Evolutionary conservation across 495 filamentous ascomycete genomes (phyloP).

Genomic region (Mytilinidion resinicola): DNA sequence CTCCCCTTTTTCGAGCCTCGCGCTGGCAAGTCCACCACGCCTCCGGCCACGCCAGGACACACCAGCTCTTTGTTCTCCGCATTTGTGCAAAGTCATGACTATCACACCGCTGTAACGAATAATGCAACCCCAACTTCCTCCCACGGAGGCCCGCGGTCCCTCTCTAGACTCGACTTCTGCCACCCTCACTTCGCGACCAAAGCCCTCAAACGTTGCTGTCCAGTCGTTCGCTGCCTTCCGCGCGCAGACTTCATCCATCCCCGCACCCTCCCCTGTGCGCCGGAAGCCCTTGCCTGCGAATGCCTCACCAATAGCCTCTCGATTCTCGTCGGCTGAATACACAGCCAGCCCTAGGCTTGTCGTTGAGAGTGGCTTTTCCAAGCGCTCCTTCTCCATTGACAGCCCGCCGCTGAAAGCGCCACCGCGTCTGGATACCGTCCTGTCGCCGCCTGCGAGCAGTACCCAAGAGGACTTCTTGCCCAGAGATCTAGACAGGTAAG

Average conservation of each 20-base stretch:
- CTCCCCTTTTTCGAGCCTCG: constrained; percentile 20
- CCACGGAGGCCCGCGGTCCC: constrained; percentile 9
- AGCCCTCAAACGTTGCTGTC: constrained; percentile 28
- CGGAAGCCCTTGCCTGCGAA: constrained; percentile 30
- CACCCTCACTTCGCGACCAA: constrained; percentile 10
- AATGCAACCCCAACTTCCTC: constrained; percentile 21
- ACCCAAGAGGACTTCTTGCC: constrained; percentile 21
- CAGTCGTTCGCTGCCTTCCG: constrained; percentile 34
- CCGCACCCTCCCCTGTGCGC: constrained; percentile 30
- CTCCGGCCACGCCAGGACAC: constrained; percentile 3
- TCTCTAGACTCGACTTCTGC: not conserved
- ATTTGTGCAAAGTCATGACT: constrained; percentile 29
- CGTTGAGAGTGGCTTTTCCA: constrained; percentile 7
- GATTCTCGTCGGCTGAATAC: constrained; percentile 21
- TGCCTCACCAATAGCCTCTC: constrained; percentile 25
- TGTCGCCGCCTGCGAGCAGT: constrained; percentile 14
- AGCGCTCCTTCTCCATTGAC: constrained; percentile 18
- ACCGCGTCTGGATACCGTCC: constrained; percentile 11
- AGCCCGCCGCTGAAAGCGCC: constrained; percentile 11
- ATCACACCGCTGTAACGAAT: not conserved
- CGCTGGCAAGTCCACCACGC: constrained; percentile 1
- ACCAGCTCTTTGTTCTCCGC: constrained; percentile 9
- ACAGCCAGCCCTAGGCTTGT: not conserved
- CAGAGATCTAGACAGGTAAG: constrained; percentile 33
- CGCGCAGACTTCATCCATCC: constrained; percentile 27